phyloP scores from a whole-genome alignment of 176 grass and related monocot genomes.

The Zizania latifolia region DNA sequence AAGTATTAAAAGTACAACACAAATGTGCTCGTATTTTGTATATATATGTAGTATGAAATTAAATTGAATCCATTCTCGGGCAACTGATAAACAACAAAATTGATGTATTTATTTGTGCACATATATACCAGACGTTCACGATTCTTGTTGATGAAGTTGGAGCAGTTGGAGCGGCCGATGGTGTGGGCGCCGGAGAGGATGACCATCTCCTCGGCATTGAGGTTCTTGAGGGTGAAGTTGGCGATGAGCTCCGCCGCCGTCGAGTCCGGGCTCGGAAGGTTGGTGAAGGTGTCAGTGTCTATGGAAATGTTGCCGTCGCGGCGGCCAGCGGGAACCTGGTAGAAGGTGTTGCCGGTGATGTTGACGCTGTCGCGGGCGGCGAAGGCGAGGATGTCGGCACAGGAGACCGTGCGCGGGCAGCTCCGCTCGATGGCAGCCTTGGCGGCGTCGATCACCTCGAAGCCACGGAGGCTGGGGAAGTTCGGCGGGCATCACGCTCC shows the following conservation, averaged over 20 bases:
- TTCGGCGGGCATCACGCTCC: constrained; percentile 16
- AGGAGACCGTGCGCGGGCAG: constrained; percentile 50
- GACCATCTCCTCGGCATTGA: constrained; percentile 62
- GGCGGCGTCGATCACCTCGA: constrained; percentile 40
- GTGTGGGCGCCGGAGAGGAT: constrained; percentile 73
- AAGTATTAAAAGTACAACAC: no score
- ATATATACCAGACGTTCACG: constrained; percentile 29
- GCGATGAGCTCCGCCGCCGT: constrained; percentile 7
- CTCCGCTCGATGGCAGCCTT: constrained; percentile 37
- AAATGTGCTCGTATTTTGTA: no score
- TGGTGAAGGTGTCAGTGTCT: neutral
- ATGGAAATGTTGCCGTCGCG: constrained; percentile 47
- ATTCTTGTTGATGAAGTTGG: constrained; percentile 40
- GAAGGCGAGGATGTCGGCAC: constrained; percentile 65
- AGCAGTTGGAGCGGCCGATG: constrained; percentile 64
- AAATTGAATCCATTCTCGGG: no score
- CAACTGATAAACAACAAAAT: no score
- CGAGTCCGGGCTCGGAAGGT: constrained; percentile 38
- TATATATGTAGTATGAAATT: no score
- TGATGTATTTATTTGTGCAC: no score
- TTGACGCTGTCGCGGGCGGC: constrained; percentile 48
- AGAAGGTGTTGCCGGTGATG: constrained; percentile 55
- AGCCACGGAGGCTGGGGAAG: constrained; percentile 49
- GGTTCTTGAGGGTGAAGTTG: neutral
- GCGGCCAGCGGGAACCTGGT: constrained; percentile 56